phyloP scores from a whole-genome alignment of 352 stramenopile species.

The Phytophthora pistaciae region DNA sequence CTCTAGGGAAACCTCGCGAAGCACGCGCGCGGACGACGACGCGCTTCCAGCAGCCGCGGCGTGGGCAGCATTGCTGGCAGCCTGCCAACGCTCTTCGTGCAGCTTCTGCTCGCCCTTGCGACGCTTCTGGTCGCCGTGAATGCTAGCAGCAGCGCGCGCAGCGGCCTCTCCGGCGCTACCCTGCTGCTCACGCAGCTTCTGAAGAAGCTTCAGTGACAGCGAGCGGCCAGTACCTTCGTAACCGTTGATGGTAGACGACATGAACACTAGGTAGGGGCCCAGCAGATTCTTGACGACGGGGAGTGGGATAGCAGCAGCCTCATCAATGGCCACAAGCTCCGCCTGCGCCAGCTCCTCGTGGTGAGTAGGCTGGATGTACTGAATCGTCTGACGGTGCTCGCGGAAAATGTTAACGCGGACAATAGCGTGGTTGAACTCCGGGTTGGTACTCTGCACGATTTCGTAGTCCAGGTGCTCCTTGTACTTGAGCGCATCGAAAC shows the following conservation, averaged over 20 bases:
- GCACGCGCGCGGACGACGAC: conserved; percentile 70
- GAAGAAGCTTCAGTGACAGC: conserved; percentile 99
- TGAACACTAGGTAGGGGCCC: conserved; percentile 97
- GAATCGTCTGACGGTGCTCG: conserved; percentile 97
- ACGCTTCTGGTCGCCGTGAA: conserved; percentile 91
- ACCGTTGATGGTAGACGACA: conserved; percentile 99
- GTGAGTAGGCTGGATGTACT: conserved; percentile 97
- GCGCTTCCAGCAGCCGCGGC: conserved; percentile 48
- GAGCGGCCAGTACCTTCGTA: conserved; percentile 99
- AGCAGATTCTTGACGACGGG: conserved; percentile 97
- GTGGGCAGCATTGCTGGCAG: conserved; percentile 89
- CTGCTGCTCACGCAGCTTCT: conserved; percentile 97
- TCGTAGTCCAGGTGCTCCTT: conserved; percentile 99
- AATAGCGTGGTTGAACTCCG: conserved; percentile 88
- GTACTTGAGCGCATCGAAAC: conserved; percentile 93
- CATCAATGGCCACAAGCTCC: conserved; percentile 98
- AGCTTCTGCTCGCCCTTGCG: conserved; percentile 97
- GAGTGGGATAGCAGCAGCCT: conserved; percentile 99
- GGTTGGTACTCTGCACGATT: conserved; percentile 88
- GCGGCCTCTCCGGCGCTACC: conserved; percentile 73
- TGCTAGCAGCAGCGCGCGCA: conserved; percentile 60
- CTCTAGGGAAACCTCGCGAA: conserved; percentile 96
- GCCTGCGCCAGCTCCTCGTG: conserved; percentile 97
- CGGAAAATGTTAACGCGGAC: conserved; percentile 98
- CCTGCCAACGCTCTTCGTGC: conserved; percentile 97